Base-by-base conservation (phyloP, 2,329 filamentous ascomycete species). In the Phaeosphaeria sp. region DNA sequence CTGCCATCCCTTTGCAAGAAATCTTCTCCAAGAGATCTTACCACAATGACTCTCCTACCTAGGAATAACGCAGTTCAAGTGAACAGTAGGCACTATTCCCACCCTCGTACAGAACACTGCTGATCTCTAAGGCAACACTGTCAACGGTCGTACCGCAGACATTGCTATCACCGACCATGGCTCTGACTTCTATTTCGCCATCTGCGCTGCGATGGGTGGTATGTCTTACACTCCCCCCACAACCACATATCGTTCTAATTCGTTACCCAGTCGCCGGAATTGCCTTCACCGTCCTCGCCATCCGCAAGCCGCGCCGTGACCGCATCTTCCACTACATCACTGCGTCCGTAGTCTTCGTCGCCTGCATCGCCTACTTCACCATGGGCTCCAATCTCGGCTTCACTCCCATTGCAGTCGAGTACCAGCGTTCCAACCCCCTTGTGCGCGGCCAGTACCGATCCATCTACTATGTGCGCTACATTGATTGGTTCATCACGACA, bases 361-460 rank as follows among this genome's bases (percentile, higher is more conserved):
- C 87, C 2, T 79, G 82, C 41, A 86, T 90, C 62, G 81, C 87
- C 15, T 89, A 90, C 77, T 90, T 87, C 77, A 81, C 84, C 62
- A 88, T 90, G 86, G 87, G 82, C n/a, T 85, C 86, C 10, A 87
- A 88, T 66, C 78, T 90, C 1, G 88, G 88, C 33, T 88, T 85
- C 73, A 83, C 84, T 1, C 84, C 86, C 0, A 87, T 90, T 64
- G 68, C 78, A n/a, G 87, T 87, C 41, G 84, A 91, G 67, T 90
- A 84, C 63, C 76, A 74, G 1, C 79, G 81, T 51, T 75, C 58
- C 56, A 71, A 78, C 52, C 74, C 78, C 15, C 78, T 80, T 5
- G 80, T 85, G 2, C 60, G 74, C 2, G 85, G 85, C 6, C 71
- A 76, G 1, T 85, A 83, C 49, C 84, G 89, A 43, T 84, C 89